Base-by-base conservation (phyloP, 371 early-diverging fungal species). In the Zancudomyces culisetae region DNA sequence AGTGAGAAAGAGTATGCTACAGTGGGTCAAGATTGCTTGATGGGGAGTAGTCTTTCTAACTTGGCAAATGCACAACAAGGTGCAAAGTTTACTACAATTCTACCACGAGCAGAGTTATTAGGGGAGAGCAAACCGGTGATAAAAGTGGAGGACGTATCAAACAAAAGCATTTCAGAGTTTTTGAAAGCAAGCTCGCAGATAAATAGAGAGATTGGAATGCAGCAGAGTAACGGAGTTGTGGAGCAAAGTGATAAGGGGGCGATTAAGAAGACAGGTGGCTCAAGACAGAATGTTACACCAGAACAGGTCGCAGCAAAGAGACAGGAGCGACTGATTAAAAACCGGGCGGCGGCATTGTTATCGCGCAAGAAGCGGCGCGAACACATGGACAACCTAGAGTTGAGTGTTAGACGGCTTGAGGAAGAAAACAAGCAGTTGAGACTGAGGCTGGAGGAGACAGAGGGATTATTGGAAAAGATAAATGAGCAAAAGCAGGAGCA, bases 321-420 rank as follows among this genome's bases (percentile, higher is more conserved):
- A 26, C 85, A 88, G 60, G 87, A 87, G 58, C 73, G 91, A 18
- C 61, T 89, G 51, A 85, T 89, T 54, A 88, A 87, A 70, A 91
- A 91, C 61, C 73, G 91, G n/a, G 89, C 87, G 0, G 87, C 88
- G 0, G 91, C 91, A 1, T 66, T 87, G 39, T 65, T 83, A 46
- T 87, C 87, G 8, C 77, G 91, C 27, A 87, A 86, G 63, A 78
- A 89, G 45, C 85, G 87, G 68, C 76, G 90, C 35, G 88, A 91
- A 46, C 88, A 88, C 53, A 60, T 86, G 51, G 72, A 60, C 42
- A 62, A 71, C 13, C 70, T 91, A n/a, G 91, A 91, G 62, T 68
- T 71, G 8, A 75, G 80, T 45, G 74, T 76, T 1, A 72, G 78
- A 45, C 57, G 64, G 20, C 67, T 90, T 29, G 61, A 69, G 41